A percentile compares a stretch with the other conserved stretches of the same genome.
phyloP scores from a whole-genome alignment of 2,329 filamentous ascomycete species.

The Monilinia polystroma region DNA sequence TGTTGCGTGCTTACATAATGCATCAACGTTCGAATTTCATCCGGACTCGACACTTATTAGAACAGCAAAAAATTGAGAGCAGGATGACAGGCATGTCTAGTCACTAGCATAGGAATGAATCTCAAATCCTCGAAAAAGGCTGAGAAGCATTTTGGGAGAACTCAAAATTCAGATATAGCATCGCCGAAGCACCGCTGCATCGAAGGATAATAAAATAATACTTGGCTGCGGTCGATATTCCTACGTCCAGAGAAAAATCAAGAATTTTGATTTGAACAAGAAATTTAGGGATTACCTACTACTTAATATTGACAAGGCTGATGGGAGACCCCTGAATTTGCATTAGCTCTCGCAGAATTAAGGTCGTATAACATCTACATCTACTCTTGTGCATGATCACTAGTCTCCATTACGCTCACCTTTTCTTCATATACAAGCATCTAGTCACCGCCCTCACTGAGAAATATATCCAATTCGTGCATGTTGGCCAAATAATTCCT shows the following conservation, averaged over 20 bases:
- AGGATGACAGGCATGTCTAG: not conserved
- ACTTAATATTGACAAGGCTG: constrained; percentile 18
- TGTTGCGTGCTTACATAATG: not conserved
- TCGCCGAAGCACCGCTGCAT: not conserved
- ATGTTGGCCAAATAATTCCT: not conserved
- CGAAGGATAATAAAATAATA: not conserved
- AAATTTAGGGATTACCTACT: not conserved
- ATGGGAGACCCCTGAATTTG: constrained; percentile 19
- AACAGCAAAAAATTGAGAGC: not conserved
- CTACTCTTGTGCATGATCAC: constrained; percentile 5
- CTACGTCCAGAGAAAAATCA: not conserved
- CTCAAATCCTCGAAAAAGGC: not conserved
- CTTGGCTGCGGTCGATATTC: not conserved
- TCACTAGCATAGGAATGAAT: not conserved
- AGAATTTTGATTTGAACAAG: not conserved
- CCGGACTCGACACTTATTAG: not conserved
- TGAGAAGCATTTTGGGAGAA: not conserved
- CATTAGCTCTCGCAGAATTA: constrained; percentile 5
- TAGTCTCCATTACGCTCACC: not conserved
- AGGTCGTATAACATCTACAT: not conserved
- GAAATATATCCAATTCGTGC: not conserved
- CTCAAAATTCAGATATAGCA: not conserved
- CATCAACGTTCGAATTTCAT: not conserved
- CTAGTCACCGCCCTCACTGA: constrained; percentile 6
- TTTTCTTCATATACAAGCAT: not conserved